Evolutionary conservation across 495 filamentous ascomycete genomes (phyloP).

Genomic region (Hypoxylon fragiforme): DNA sequence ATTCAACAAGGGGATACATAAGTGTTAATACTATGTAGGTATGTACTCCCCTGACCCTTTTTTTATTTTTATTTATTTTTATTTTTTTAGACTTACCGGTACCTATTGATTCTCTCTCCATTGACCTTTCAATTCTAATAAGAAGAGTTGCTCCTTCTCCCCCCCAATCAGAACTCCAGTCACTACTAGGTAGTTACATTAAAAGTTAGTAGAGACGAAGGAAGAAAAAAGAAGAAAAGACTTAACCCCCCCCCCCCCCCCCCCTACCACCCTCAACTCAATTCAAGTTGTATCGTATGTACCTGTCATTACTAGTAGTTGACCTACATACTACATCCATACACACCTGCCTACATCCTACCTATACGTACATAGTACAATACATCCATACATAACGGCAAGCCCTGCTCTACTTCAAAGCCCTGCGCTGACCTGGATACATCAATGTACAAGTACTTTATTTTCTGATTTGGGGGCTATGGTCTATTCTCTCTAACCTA

Average conservation of each 20-base stretch:
- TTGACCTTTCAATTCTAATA: constrained; percentile 7
- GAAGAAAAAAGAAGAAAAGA: too few relatives aligned
- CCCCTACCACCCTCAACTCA: too few relatives aligned
- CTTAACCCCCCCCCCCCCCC: too few relatives aligned
- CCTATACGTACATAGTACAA: not conserved
- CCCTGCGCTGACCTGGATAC: constrained; percentile 24
- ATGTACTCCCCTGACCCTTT: not conserved
- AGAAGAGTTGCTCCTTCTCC: too few relatives aligned
- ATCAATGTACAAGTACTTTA: not conserved
- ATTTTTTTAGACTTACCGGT: not conserved
- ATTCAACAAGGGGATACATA: constrained; percentile 16
- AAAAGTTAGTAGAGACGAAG: too few relatives aligned
- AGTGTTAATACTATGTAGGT: too few relatives aligned
- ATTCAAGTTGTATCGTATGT: too few relatives aligned
- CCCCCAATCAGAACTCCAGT: too few relatives aligned
- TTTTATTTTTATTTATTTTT: constrained; percentile 1
- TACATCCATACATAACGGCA: not conserved
- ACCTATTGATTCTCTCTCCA: constrained; percentile 12
- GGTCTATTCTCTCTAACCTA: constrained; percentile 19
- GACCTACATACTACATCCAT: constrained; percentile 7
- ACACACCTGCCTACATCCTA: not conserved
- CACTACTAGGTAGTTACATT: too few relatives aligned
- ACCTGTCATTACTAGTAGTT: too few relatives aligned
- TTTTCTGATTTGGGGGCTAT: constrained; percentile 22
- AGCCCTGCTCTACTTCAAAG: not conserved